Percentiles rank a stretch among this genome's conserved stretches.
Evolutionary conservation across 2,329 filamentous ascomycete genomes (phyloP).

Genomic region (Ambrosiella cleistominuta): DNA sequence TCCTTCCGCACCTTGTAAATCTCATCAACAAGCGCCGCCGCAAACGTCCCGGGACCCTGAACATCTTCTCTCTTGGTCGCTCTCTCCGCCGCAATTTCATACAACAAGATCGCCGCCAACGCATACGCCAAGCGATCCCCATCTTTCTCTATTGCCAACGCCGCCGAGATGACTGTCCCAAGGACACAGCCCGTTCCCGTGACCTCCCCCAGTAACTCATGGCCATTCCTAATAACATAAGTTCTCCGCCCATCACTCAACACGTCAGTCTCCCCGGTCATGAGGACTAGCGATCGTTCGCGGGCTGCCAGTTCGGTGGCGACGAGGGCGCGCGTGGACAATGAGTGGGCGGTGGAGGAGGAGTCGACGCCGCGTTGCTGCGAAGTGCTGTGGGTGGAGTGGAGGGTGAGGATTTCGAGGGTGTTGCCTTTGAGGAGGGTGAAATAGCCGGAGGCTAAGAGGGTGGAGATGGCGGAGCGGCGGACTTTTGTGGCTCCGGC

Average conservation of each 20-base stretch:
- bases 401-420: constrained; percentile 62
- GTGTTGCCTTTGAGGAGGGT: constrained; percentile 91
- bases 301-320: constrained; percentile 48
- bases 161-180: constrained; percentile 60
- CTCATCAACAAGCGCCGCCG: constrained; percentile 69
- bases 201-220: constrained; percentile 49
- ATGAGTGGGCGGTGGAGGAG: constrained; percentile 39
- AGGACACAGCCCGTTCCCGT: constrained; percentile 76
- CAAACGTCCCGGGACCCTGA: constrained; percentile 68
- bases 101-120: constrained; percentile 57
- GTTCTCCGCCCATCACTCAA: constrained; percentile 57
- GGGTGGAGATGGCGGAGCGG: constrained; percentile 48
- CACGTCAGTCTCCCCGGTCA: constrained; percentile 65
- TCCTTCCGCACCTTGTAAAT: constrained; percentile 32
- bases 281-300: constrained; percentile 53
- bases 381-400: constrained; percentile 22
- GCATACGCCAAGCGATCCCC: constrained; percentile 52
- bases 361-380: constrained; percentile 79
- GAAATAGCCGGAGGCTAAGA: constrained; percentile 61
- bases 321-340: constrained; percentile 36
- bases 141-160: constrained; percentile 30
- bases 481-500: constrained; percentile 67
- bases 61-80: constrained; percentile 49
- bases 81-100: constrained; percentile 54
- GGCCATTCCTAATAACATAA: constrained; percentile 57